Evolutionary conservation across 2,329 filamentous ascomycete genomes (phyloP), one percentile per base, ranked within the genome.

Genomic region (Lachnellula hyalina): DNA sequence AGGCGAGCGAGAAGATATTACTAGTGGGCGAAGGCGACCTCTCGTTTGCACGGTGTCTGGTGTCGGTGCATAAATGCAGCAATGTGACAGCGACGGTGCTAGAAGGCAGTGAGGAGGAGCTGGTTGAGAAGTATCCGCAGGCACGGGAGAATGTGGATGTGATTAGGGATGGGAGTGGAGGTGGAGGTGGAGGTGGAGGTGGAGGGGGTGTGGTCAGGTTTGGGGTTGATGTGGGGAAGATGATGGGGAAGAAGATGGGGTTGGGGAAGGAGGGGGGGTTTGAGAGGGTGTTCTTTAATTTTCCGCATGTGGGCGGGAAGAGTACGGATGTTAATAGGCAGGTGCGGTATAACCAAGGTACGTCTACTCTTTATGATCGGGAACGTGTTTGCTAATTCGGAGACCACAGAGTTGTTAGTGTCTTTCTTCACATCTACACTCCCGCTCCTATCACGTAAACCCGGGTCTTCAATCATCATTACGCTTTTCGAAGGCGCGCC

Each of bases 301-400:
- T 99, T 72, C 94, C 94, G 36, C 94, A 99, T 74, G 88, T 95
- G 3, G 94, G 94, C 60, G 94, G 94, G 46, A 86, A 95, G 66
- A 88, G 84, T 61, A 97, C 87, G 63, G 92, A 97, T 74, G 87
- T 96, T 53, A 96, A 96, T 75, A 81, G 94, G 36, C 94, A 99
- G 73, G 91, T 96, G 14, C 85, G 94, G 54, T 84, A 89, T 70
- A 97, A 99, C 74, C 92, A 96, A 72, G 72, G 71, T 71, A 58
- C 25, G 54, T 53, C 6, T 40, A 4, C 9, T 40, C 46, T 46
- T 25, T 52, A 42, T 11, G 15, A 44, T 23, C 28, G 8, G 8
- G 17, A 47, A 14, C 12, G 35, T 23, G 15, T 19, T 21, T 44
- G 23, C 40, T 54, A 11, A 56, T 47, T 12, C 5, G 51, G 14